phyloP scores from a whole-genome alignment of 139 green algal species.

The Mychonastes homosphaera region DNA sequence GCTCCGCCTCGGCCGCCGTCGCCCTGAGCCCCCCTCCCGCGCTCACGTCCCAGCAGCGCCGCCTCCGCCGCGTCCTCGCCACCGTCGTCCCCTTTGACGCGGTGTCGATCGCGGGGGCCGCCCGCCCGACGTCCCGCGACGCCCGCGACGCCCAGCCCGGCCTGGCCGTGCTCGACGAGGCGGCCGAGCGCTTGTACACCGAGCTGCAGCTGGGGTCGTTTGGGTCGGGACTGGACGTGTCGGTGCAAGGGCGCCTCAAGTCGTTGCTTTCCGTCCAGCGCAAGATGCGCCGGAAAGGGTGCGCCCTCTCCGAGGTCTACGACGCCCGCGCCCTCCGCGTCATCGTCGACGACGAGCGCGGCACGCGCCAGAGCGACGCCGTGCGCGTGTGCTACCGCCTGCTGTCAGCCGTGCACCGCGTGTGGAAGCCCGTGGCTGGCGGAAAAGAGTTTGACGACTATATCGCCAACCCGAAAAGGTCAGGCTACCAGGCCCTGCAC shows the following conservation, averaged over 20 bases:
- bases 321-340: conserved; percentile 81
- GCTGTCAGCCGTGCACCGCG: conserved; percentile 61
- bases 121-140: conserved; percentile 25
- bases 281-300: conserved; percentile 84
- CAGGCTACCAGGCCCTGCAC: conserved; percentile 80
- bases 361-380: conserved; percentile 25
- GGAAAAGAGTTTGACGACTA: conserved; percentile 77
- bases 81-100: conserved; percentile 72
- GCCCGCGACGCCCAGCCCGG: conserved; percentile 30
- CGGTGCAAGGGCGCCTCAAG: conserved; percentile 74
- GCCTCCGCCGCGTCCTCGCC: conserved; percentile 53
- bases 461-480: conserved; percentile 72
- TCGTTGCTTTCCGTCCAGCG: conserved; percentile 65
- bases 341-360: conserved; percentile 73
- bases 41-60: conserved; percentile 32
- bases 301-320: conserved; percentile 68
- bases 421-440: conserved; percentile 60
- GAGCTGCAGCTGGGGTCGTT: conserved; percentile 30
- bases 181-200: conserved; percentile 25
- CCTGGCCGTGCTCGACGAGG: conserved; percentile 40
- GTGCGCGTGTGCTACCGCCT: conserved; percentile 75
- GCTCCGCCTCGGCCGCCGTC: background rate
- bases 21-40: too few relatives aligned
- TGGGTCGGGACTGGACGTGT: conserved; percentile 3
- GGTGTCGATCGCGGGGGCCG: conserved; percentile 51